phyloP scores from a whole-genome alignment of 352 stramenopile species.

The Aphanomyces cochlioides region DNA sequence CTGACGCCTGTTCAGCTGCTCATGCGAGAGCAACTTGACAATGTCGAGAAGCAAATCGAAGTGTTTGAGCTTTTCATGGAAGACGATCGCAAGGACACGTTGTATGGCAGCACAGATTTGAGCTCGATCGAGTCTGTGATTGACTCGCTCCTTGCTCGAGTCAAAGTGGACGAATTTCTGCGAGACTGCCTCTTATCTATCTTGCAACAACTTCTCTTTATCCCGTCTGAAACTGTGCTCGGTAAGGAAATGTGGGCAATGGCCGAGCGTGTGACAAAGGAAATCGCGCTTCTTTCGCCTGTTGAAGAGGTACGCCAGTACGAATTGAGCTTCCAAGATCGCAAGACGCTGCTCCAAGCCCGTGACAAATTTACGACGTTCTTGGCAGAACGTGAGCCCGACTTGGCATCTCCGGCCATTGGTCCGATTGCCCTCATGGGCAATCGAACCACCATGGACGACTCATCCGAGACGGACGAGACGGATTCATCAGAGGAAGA shows the following conservation, averaged over 20 bases:
- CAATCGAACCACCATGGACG: conserved; percentile 62
- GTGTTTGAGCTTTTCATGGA: conserved; percentile 87
- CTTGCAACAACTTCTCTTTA: conserved; percentile 82
- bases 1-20: conserved; percentile 30
- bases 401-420: conserved; percentile 66
- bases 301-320: conserved; percentile 79
- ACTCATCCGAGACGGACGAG: conserved; percentile 60
- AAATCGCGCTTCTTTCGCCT: conserved; percentile 67
- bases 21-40: conserved; percentile 77
- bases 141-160: conserved; percentile 48
- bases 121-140: conserved; percentile 68
- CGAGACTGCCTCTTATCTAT: conserved; percentile 73
- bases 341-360: conserved; percentile 68
- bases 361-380: conserved; percentile 74
- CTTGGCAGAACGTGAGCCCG: conserved; percentile 60
- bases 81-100: conserved; percentile 81
- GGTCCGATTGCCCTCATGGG: conserved; percentile 73
- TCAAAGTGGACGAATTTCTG: conserved; percentile 58
- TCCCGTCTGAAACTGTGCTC: conserved; percentile 71
- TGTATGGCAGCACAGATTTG: conserved; percentile 77
- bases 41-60: conserved; percentile 86
- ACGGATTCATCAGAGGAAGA: conserved; percentile 31
- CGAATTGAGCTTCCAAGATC: conserved; percentile 75
- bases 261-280: conserved; percentile 69
- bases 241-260: conserved; percentile 86